Evolutionary conservation across 495 filamentous ascomycete genomes (phyloP), one percentile per base, ranked within the genome.

Genomic region (Podospora appendiculata): DNA sequence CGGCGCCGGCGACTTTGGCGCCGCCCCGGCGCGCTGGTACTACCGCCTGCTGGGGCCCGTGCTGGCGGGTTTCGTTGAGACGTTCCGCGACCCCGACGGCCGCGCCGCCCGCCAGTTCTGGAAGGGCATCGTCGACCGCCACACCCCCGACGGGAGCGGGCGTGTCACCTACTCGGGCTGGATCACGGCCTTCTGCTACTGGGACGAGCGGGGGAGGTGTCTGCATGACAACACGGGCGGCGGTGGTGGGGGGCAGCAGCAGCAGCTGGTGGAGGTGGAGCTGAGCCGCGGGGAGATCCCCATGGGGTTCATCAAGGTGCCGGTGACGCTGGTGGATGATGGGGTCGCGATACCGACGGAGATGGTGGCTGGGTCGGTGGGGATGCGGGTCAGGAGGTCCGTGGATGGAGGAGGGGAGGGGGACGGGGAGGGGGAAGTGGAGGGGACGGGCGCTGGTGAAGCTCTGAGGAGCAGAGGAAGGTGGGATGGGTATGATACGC

Each of bases 131-230:
- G 60, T 65, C 39, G 60, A 67, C 34, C 43, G 61, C 42, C 59
- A 65, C 14, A 35, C 52, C 18, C 61, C 63, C 1, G 62, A 70
- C 47, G 70, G 71, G 32, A 67, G 67, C 47, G 69, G 67, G 10
- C 48, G 55, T 10, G 52, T 55, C n/a, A 63, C 65, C 10, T 66
- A 67, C 51, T 66, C 64, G n/a, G 70, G 70, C 10, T 73, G 71
- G 71, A 55, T 73, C 42, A 72, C 62, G 10, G 64, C 62, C 8
- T 75, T 75, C 53, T 70, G 66, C 53, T 72, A 64, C 53, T 73
- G 69, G 69, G 66, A 73, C 42, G 64, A 66, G 58, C 55, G 59
- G 35, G 70, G 71, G 7, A 39, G 55, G n/a, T 68, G 67, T 43
- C 44, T 71, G 36, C 65, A 66, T 51, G 52, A 56, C 7, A 34